Base-by-base conservation (phyloP, 1,284 basidiomycete genomes). In the Kwoniella shivajii region DNA sequence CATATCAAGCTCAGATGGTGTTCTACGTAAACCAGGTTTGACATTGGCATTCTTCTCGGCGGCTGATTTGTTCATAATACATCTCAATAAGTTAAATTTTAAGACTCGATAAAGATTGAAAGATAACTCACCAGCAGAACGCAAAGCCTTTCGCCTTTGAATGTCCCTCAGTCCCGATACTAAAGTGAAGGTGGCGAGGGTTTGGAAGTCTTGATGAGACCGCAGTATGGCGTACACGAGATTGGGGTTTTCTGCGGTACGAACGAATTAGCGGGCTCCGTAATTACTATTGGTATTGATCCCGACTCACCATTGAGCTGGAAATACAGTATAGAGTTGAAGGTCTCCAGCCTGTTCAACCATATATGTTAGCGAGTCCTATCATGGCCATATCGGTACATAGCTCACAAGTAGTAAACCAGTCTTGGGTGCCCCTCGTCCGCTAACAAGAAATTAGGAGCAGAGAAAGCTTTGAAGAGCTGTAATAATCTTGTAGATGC, bases 381-480 rank as follows among this genome's bases (percentile, higher is more conserved):
- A 26, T 52, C 6, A 38, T 6, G n/a, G 31, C 24, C 11, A 4
- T 14, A 10, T 24, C 20, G 13, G 22, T 3, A n/a, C 22, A 36
- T 13, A 27, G 30, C 81, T 63, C 59, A 89, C 87, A 92, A 86
- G 78, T 95, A 95, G 78, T 90, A 97, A 29, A 96, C 81, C 24
- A 97, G 79, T 48, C 94, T 81, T 2, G 95, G 95, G 73, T 98
- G 90, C 6, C 92, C 90, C 76, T 97, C 93, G 63, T 97, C 93
- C 0, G 90, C 87, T 27, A 99, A 80, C 36, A 99, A 79, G 77
- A 97, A 98, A 6, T 85, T 80, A 0, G 95, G 90, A 58, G 88
- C 89, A 0, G 91, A 87, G 72, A 98, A 95, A 0, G 92, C 89
- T 34, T 85, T 86, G 77, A 97, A 90, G 6, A 98, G 83, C 70